Evolutionary conservation across 345 rosid species (phyloP), one percentile per base, ranked within the genome.

Genomic region (Litchi chinensis): DNA sequence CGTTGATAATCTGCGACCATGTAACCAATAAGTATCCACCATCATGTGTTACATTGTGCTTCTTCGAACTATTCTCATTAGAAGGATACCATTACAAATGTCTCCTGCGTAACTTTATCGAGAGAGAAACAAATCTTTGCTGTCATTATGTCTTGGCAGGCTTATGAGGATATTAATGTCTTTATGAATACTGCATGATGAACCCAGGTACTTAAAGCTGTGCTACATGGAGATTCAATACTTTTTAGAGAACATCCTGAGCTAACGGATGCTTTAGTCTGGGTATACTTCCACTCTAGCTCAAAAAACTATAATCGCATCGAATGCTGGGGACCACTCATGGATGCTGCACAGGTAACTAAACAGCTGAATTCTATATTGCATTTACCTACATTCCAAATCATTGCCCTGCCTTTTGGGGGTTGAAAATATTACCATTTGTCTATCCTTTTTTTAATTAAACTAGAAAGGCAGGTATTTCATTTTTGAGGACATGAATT

Each of bases 261-360:
- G 88, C 80, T 95, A 72, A 72, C 79, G 87, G 91, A 95, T 76
- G 87, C 94, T 48, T 74, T 84, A 70, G 98, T 92, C 70, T 83
- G 93, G 90, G 93, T 93, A 70, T 95, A 93, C 80, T 95, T 95
- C 73, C 98, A 95, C 76, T 95, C 98, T 21, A 85, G 91, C 76
- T 85, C 89, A 37, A 88, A 84, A 19, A 83, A 88, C 75, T 93
- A 87, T 88, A 93, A 95, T 66, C 83, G 92, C 15, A 76, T 92
- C 26, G 97, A 95, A 79, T 90, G 89, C 79, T 95, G 98, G 98
- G 98, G 98, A 43, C 88, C 93, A 24, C 88, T 95, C 62, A 88
- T 85, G 84, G 93, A 93, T 78, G 98, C 94, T 83, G 88, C 89
- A 26, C 75, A 82, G 93, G 98, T 91, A 85, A n/a, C n/a, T n/a